Base-by-base conservation (phyloP, 345 rosid genomes). In the Conringia planisiliqua region DNA sequence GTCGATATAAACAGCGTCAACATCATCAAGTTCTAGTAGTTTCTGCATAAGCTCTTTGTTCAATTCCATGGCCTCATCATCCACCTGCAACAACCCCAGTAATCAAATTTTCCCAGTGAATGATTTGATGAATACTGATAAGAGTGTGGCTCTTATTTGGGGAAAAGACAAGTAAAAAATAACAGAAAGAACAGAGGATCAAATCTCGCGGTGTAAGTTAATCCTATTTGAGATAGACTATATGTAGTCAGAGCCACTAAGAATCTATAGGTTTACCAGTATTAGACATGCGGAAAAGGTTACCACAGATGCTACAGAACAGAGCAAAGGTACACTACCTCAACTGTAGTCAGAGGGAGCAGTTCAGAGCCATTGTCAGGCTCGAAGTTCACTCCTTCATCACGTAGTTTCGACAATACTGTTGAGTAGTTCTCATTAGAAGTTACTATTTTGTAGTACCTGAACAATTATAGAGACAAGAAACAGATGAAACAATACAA, bases 321-420 rank as follows among this genome's bases (percentile, higher is more conserved):
- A 48, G 58, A 30, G 42, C 2, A 5, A 60, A 38, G 40, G 13
- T n/a, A 43, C 38, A 14, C 46, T 82, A 91, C 97, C 96, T 91
- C 98, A 58, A 94, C 72, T 27, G 91, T 71, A 24, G 84, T 66
- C 52, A 88, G 66, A 7, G 97, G 97, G 71, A 94, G 84, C 32
- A 94, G 82, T 83, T 94, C 97, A 14, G 97, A 94, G 79, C 97
- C 98, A 72, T 86, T 91, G 77, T 91, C 98, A 52, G 92, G 86
- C 84, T 91, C 95, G 44, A 88, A 91, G 62, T 72, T 75, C 69
- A 94, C 83, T 82, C 93, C 93, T 82, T 83, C 95, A 60, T 90
- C 90, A 3, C 82, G 84, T 68, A 91, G 85, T 82, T 86, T 91
- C 72, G 93, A 80, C 33, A 87, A 67, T 70, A 90, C 78, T 17